Evolutionary conservation across 192 early-diverging fungal species (phyloP).

Genomic region (Physocladia obscura): DNA sequence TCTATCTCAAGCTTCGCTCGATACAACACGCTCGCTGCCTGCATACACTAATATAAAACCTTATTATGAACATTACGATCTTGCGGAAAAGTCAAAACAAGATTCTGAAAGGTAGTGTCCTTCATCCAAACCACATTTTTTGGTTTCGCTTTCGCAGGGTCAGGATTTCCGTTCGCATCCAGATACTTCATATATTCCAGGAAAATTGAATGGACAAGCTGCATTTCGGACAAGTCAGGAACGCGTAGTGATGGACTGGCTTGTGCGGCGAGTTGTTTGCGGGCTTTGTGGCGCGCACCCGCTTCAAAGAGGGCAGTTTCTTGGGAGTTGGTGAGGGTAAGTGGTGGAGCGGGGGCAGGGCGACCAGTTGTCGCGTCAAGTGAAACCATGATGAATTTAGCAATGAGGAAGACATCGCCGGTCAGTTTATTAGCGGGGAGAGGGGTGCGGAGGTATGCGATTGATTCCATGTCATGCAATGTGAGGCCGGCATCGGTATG

Average conservation of each 20-base stretch:
- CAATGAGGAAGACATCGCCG: slow-evolving; percentile 46
- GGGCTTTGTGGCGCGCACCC: slow-evolving; percentile 63
- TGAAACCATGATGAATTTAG: slow-evolving; percentile 78
- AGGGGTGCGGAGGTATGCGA: slow-evolving; percentile 1
- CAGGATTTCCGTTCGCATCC: slow-evolving; percentile 23
- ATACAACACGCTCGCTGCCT: too few species aligned
- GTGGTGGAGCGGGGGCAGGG: slow-evolving; percentile 67
- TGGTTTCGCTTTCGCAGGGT: slow-evolving; percentile 27
- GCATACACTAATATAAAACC: too few species aligned
- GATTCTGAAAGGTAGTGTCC: slow-evolving; percentile 71
- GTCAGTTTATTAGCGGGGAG: background rate
- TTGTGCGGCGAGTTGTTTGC: slow-evolving; percentile 45
- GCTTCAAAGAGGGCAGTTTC: slow-evolving; percentile 68
- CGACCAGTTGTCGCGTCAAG: slow-evolving; percentile 67
- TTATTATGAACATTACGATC: slow-evolving; percentile 81
- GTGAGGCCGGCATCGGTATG: background rate
- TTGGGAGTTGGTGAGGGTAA: slow-evolving; percentile 69
- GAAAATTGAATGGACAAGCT: slow-evolving; percentile 79
- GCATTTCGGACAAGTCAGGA: slow-evolving; percentile 53
- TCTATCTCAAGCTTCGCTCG: too few species aligned
- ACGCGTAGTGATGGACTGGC: slow-evolving; percentile 62
- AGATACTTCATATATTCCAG: slow-evolving; percentile 61
- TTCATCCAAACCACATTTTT: slow-evolving; percentile 63
- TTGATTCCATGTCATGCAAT: slow-evolving; percentile 21
- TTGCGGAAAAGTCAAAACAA: slow-evolving; percentile 68